A percentile compares a stretch with the other conserved stretches of the same genome.
Conservation (phyloP, 805 yeast genomes). For the Teunomyces tritomae region DNA sequence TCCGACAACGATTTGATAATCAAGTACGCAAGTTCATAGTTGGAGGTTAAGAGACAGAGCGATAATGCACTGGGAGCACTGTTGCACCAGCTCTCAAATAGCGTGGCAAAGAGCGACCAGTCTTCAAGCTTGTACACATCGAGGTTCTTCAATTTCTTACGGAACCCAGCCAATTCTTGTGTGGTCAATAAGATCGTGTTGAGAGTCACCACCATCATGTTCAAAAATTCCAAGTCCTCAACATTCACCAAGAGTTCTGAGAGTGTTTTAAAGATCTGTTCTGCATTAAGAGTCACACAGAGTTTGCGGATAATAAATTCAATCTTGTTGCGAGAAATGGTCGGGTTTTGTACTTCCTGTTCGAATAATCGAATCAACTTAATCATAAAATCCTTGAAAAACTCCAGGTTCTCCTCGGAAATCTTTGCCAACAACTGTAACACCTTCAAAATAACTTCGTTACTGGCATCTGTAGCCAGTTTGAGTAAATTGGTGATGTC, state of each 20-base stretch:
- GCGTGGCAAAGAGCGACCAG: constrained; percentile 63
- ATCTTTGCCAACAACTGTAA: constrained; percentile 71
- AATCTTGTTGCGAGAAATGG: constrained; percentile 56
- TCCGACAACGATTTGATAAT: constrained; percentile 79
- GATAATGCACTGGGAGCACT: constrained; percentile 87
- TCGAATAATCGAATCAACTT: constrained; percentile 69
- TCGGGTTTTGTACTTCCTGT: constrained; percentile 34
- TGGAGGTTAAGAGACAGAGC: constrained; percentile 79
- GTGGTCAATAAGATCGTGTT: constrained; percentile 84
- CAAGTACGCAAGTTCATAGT: constrained; percentile 83
- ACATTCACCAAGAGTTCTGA: constrained; percentile 64
- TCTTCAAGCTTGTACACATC: constrained; percentile 56
- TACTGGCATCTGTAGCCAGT: constrained; percentile 67
- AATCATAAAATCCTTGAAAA: constrained; percentile 71
- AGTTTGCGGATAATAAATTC: constrained; percentile 81
- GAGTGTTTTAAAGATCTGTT: constrained; percentile 74
- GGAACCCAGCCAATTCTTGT: constrained; percentile 68
- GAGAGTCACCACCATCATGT: constrained; percentile 80
- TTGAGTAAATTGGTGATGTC: constrained; percentile 76
- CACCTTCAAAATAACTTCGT: constrained; percentile 73
- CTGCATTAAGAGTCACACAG: constrained; percentile 78
- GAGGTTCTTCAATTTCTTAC: constrained; percentile 61
- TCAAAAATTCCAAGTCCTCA: constrained; percentile 62
- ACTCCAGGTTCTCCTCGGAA: constrained; percentile 70
- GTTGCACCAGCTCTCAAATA: constrained; percentile 89